Evolutionary conservation across 2,329 filamentous ascomycete genomes (phyloP), one percentile per base, ranked within the genome.

Genomic region (Colletotrichum sojae): DNA sequence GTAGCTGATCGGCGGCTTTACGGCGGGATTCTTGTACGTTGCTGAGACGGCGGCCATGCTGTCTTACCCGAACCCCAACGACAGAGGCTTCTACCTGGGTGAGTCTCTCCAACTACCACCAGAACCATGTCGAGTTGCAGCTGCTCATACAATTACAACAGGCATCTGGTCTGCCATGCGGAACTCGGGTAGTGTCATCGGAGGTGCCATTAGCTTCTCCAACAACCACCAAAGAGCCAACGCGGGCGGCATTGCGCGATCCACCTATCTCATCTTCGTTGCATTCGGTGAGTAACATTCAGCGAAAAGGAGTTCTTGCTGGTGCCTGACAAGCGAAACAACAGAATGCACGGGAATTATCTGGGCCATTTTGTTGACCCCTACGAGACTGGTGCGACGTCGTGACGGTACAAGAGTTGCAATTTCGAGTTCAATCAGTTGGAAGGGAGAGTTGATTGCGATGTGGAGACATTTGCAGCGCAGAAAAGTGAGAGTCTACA

Each of bases 141-240:
- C 31, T 36, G 31, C 31, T 36, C 2, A 36, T 2, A 36, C 6
- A 12, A 36, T 8, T 10, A 36, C 3, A 3, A 2, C 4, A 49
- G 72, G 74, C 2, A 73, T 80, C 31, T 75, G 73, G 73, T 72
- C 73, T 5, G 71, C 70, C 5, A 74, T 73, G 54, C 66, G 73
- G 0, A 75, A 74, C 54, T 73, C 73, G 5, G 73, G 73, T 8
- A 71, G 72, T 2, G 73, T 86, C 1, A 64, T 86, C 1, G 84
- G 84, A 12, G 83, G 83, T n/a, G 78, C 81, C 1, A 84, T 86
- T 64, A 81, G 83, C 0, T 77, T 87, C n/a, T 83, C 76, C 1
- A 76, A 86, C 43, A 86, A 86, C 65, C 54, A 73, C 13, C 71
- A 66, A 2, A 70, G 40, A 0, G 71, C 70, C n/a, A 55, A 60